phyloP scores from a whole-genome alignment of 192 early-diverging fungal genomes.

The Paraglomus brasilianum region DNA sequence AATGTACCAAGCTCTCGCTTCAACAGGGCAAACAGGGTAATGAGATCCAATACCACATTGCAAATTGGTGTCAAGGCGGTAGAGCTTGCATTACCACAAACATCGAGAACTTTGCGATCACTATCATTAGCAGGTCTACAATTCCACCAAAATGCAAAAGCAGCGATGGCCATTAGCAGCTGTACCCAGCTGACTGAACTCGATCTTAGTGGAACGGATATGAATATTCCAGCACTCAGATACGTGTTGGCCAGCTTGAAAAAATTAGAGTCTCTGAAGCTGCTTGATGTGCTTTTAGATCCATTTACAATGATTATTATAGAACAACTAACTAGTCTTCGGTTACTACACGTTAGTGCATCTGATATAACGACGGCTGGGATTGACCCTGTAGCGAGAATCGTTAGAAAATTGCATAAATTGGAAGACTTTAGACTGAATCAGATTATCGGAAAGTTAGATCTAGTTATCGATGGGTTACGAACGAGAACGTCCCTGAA shows the following conservation, averaged over 20 bases:
- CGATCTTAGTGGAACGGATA: constrained; percentile 13
- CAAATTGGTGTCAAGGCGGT: constrained; percentile 2
- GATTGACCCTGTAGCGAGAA: neutral
- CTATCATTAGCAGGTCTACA: constrained; percentile 14
- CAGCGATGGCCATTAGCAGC: neutral
- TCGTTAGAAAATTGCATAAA: neutral
- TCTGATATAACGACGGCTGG: neutral
- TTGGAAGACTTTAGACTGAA: constrained; percentile 22
- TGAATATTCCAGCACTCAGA: constrained; percentile 1
- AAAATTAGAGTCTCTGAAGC: neutral
- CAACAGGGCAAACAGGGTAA: neutral
- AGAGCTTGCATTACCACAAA: neutral
- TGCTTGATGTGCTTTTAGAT: constrained; percentile 8
- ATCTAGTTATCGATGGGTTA: neutral
- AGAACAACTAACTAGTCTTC: neutral
- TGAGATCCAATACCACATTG: constrained; percentile 2
- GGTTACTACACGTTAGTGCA: constrained; percentile 9
- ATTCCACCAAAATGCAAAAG: neutral
- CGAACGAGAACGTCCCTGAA: neutral
- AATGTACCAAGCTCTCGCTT: neutral
- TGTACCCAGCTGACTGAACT: constrained; percentile 1
- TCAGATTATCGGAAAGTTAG: constrained; percentile 17
- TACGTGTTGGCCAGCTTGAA: neutral
- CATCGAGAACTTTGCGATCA: neutral
- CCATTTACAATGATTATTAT: constrained; percentile 14